Percentiles rank a stretch among this genome's conserved stretches.
These are phyloP conservation scores for Fagopyrum tataricum DNA, from an alignment of 148 eudicot genomes.

Conservation along the genomic window DNA sequence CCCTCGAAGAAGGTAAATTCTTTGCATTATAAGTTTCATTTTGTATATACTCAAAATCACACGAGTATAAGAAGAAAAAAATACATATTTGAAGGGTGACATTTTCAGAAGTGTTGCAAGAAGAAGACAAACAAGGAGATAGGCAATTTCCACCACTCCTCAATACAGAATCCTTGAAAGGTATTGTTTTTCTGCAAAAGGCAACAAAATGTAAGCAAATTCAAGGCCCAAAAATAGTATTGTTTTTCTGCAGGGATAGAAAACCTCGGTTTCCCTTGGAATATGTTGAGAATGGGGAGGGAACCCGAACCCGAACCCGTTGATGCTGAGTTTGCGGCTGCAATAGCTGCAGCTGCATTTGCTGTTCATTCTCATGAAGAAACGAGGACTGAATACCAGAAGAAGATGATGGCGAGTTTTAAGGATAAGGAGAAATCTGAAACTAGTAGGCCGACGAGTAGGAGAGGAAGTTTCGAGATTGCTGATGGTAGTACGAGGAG, in stretches of 20 bases:
- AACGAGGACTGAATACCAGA: slow-evolving; percentile 23
- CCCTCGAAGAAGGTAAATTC: slow-evolving; percentile 7
- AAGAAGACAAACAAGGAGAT: neutral
- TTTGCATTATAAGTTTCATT: neutral
- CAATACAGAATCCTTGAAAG: neutral
- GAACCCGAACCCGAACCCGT: slow-evolving; percentile 1
- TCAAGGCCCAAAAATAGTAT: neutral
- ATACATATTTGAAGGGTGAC: neutral
- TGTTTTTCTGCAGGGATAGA: slow-evolving; percentile 3
- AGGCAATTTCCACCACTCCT: neutral
- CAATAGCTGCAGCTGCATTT: slow-evolving; percentile 73
- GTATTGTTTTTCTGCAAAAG: neutral
- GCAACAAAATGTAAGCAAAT: neutral
- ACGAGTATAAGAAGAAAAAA: neutral
- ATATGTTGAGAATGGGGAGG: neutral
- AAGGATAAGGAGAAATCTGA: slow-evolving; percentile 3
- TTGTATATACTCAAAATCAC: neutral
- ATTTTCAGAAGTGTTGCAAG: slow-evolving; percentile 1
- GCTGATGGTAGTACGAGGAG: slow-evolving; percentile 18
- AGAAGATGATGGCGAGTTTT: slow-evolving; percentile 30
- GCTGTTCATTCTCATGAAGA: slow-evolving; percentile 58
- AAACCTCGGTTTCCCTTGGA: slow-evolving; percentile 5
- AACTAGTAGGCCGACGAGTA: slow-evolving; percentile 13
- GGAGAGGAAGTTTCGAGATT: slow-evolving; percentile 23
- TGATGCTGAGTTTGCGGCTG: slow-evolving; percentile 43